These are phyloP conservation scores for Streptanthus diversifolius DNA, from an alignment of 345 rosid species.

Conservation along the genomic window DNA sequence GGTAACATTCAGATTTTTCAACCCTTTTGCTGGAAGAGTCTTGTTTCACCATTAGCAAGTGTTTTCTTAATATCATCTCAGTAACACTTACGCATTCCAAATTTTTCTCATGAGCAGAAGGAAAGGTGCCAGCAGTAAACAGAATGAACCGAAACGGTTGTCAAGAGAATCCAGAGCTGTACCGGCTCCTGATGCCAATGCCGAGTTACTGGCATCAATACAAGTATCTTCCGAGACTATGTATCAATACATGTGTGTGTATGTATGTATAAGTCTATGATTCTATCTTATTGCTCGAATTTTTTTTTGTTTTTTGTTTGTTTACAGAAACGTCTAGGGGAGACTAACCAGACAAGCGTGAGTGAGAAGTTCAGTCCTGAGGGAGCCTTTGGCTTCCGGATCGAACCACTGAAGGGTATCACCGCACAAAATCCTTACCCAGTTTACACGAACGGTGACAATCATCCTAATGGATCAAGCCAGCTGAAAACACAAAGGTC, in stretches of 20 bases:
- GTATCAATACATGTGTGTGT: neutral
- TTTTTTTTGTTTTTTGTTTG: neutral
- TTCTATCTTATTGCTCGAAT: constrained; percentile 16
- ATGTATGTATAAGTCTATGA: neutral
- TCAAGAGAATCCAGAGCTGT: constrained; percentile 48
- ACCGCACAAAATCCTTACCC: constrained; percentile 31
- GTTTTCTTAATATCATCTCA: neutral
- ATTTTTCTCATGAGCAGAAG: constrained; percentile 32
- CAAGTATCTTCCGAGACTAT: constrained; percentile 35
- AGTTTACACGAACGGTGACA: constrained; percentile 32
- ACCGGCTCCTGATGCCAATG: constrained; percentile 54
- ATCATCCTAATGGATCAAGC: constrained; percentile 26
- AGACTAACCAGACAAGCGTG: constrained; percentile 39
- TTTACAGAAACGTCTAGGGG: constrained; percentile 51
- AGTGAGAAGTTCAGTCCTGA: constrained; percentile 44
- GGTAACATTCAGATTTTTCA: constrained; percentile 32
- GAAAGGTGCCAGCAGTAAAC: constrained; percentile 42
- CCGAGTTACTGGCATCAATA: constrained; percentile 47
- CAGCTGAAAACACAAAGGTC: constrained; percentile 51
- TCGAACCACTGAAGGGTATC: constrained; percentile 41
- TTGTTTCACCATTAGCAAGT: neutral
- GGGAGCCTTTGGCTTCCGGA: constrained; percentile 47
- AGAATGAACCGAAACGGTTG: constrained; percentile 38
- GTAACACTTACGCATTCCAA: neutral
- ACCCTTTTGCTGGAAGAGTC: neutral